These are phyloP conservation scores for Mollisiaceae sp. DNA, from an alignment of 2,329 filamentous ascomycete species.

Conservation along the genomic window DNA sequence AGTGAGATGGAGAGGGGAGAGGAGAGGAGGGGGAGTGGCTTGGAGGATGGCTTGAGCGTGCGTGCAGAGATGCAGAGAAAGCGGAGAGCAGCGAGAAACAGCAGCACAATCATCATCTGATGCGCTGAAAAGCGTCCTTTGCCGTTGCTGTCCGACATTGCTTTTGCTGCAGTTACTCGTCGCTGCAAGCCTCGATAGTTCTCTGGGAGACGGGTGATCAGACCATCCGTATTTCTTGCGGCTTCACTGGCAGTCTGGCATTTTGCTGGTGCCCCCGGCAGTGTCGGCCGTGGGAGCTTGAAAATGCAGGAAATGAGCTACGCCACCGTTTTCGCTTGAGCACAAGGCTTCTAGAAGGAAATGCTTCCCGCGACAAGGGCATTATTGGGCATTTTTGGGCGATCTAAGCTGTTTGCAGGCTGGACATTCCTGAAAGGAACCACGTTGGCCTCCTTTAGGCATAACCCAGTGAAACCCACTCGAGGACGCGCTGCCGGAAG, in stretches of 20 bases:
- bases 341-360: constrained; percentile 6
- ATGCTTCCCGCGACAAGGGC: background rate
- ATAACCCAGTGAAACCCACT: background rate
- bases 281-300: background rate
- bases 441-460: background rate
- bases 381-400: background rate
- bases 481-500: background rate
- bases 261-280: background rate
- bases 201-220: too few relatives aligned
- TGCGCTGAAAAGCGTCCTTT: constrained; percentile 21
- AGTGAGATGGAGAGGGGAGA: too few relatives aligned
- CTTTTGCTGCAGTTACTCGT: constrained; percentile 1
- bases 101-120: constrained; percentile 22
- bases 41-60: constrained; percentile 15
- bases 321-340: background rate
- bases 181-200: too few relatives aligned
- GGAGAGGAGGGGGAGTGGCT: constrained; percentile 4
- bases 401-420: background rate
- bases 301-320: background rate
- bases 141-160: background rate
- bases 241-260: background rate
- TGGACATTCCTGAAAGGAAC: background rate
- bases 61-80: too few relatives aligned
- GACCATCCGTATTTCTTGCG: background rate
- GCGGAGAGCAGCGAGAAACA: background rate